Percentiles rank a stretch among this genome's conserved stretches.
phyloP scores from a whole-genome alignment of 306 rosid species.

The Vicia sativa region DNA sequence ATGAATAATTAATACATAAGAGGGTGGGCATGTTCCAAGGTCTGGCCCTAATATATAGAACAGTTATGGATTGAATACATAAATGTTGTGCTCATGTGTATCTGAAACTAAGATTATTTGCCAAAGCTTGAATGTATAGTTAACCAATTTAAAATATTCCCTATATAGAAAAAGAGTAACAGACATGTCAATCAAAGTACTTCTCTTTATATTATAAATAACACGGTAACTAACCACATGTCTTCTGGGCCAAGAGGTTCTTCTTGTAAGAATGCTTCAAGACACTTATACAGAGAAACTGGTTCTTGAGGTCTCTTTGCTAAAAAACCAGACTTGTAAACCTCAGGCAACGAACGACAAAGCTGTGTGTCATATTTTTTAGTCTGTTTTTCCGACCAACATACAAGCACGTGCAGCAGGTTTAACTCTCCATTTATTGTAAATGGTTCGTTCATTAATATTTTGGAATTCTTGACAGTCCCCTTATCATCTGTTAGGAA shows the following conservation, averaged over 20 bases:
- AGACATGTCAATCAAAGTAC: constrained; percentile 32
- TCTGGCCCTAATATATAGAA: constrained; percentile 8
- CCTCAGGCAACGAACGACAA: constrained; percentile 80
- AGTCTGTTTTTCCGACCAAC: constrained; percentile 76
- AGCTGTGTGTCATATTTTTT: constrained; percentile 59
- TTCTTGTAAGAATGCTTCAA: constrained; percentile 95
- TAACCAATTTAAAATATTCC: constrained; percentile 22
- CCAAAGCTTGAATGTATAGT: constrained; percentile 32
- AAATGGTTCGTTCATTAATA: constrained; percentile 60
- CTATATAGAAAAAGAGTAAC: constrained; percentile 22
- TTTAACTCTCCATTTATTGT: constrained; percentile 48
- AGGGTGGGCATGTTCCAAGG: constrained; percentile 26
- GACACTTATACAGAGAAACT: constrained; percentile 88
- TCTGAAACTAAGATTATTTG: constrained; percentile 31
- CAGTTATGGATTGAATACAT: constrained; percentile 11
- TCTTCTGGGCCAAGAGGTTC: constrained; percentile 99
- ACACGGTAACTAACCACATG: constrained; percentile 81
- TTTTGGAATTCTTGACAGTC: constrained; percentile 52
- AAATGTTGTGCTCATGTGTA: neutral
- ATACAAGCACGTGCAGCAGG: constrained; percentile 67
- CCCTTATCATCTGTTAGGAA: constrained; percentile 82
- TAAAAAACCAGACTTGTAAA: constrained; percentile 73
- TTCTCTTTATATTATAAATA: constrained; percentile 30
- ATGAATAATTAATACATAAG: constrained; percentile 21
- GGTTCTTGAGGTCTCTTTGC: constrained; percentile 81